Conservation (phyloP, 495 filamentous ascomycete species). For the Hypoxylon trugodes region DNA sequence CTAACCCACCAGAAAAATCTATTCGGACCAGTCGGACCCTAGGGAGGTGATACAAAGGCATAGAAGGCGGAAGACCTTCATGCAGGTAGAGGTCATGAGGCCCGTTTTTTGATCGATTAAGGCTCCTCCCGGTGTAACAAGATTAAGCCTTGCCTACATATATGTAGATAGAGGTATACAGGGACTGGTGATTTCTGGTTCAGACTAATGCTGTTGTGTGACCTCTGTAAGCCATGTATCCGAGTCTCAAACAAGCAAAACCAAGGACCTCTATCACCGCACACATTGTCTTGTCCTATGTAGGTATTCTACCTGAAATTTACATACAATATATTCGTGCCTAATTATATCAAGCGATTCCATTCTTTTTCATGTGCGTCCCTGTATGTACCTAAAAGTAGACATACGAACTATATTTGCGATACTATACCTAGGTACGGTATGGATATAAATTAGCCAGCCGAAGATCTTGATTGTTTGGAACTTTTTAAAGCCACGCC, state of each 20-base stretch:
- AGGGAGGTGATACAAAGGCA: slow-evolving; percentile 4
- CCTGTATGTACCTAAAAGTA: too few species aligned
- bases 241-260: background rate
- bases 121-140: slow-evolving; percentile 20
- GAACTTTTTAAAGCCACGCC: too few species aligned
- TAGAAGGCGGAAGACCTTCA: slow-evolving; percentile 4
- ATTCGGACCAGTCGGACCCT: slow-evolving; percentile 9
- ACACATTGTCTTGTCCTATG: slow-evolving; percentile 9
- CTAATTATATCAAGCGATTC: background rate
- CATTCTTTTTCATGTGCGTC: too few species aligned
- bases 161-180: slow-evolving; percentile 6
- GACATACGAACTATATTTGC: too few species aligned
- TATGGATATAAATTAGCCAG: too few species aligned
- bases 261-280: background rate
- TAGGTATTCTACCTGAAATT: background rate
- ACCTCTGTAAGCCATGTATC: slow-evolving; percentile 2
- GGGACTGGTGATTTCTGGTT: slow-evolving; percentile 19
- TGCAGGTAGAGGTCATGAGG: slow-evolving; percentile 35
- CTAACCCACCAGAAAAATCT: background rate
- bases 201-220: slow-evolving; percentile 28
- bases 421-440: too few species aligned
- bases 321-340: too few species aligned
- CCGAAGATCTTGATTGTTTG: too few species aligned
- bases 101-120: slow-evolving; percentile 20
- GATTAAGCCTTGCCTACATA: slow-evolving; percentile 31